These are phyloP conservation scores for Bombardia bombarda DNA, from an alignment of 495 filamentous ascomycete species.

Conservation along the genomic window DNA sequence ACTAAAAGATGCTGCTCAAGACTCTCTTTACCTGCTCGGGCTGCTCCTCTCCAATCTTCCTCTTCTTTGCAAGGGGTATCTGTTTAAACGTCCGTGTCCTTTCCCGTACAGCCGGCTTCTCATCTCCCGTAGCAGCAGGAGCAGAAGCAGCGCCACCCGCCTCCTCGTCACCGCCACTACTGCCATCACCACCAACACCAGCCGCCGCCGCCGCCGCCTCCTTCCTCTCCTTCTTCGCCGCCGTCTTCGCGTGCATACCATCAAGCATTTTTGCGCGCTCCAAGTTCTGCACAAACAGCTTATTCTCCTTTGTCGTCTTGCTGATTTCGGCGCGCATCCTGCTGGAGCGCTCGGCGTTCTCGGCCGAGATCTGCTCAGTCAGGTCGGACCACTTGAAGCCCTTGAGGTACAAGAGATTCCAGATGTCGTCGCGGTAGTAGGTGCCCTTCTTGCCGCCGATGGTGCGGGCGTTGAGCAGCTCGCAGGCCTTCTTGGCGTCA, in stretches of 20 bases:
- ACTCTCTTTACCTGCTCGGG: slow-evolving; percentile 68
- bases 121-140: too few relatives aligned
- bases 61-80: slow-evolving; percentile 45
- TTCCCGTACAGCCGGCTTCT: too few relatives aligned
- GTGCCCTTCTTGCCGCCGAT: slow-evolving; percentile 83
- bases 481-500: slow-evolving; percentile 76
- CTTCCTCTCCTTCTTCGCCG: slow-evolving; percentile 47
- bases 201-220: slow-evolving; percentile 14
- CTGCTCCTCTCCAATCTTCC: slow-evolving; percentile 38
- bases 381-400: slow-evolving; percentile 70
- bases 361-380: slow-evolving; percentile 58
- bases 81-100: slow-evolving; percentile 65
- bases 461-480: slow-evolving; percentile 71
- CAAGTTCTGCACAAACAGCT: slow-evolving; percentile 70
- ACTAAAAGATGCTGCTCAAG: slow-evolving; percentile 72
- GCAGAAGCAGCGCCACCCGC: too few relatives aligned
- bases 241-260: slow-evolving; percentile 58
- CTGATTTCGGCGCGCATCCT: slow-evolving; percentile 74
- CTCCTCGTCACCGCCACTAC: slow-evolving; percentile 6
- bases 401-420: slow-evolving; percentile 67
- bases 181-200: slow-evolving; percentile 14
- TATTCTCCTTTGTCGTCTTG: slow-evolving; percentile 71
- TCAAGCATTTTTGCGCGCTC: slow-evolving; percentile 67
- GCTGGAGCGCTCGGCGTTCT: slow-evolving; percentile 74
- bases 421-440: slow-evolving; percentile 90